A percentile compares a stretch with the other conserved stretches of the same genome.
Conservation (phyloP, 2,329 filamentous ascomycete species). For the Thelonectria blattea region DNA sequence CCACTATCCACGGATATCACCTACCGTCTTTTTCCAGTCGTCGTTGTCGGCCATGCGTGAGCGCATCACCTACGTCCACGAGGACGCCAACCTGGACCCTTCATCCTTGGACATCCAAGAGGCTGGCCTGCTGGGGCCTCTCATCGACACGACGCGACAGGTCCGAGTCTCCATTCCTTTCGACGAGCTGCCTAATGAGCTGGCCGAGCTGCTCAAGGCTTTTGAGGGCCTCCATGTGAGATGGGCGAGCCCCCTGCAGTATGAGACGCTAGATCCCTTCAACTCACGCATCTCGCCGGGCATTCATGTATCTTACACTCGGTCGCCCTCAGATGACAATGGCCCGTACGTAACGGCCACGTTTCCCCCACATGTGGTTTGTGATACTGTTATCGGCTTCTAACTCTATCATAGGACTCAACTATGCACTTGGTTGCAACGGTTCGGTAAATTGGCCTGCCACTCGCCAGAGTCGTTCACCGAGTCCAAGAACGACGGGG, state of each 20-base stretch:
- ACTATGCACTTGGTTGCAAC: constrained; percentile 64
- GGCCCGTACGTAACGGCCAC: constrained; percentile 32
- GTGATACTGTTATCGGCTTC: not conserved
- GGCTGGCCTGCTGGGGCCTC: constrained; percentile 60
- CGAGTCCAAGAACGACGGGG: constrained; percentile 49
- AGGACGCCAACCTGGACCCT: constrained; percentile 69
- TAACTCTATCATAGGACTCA: constrained; percentile 45
- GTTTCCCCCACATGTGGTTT: not conserved
- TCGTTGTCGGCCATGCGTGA: constrained; percentile 65
- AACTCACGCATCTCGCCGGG: constrained; percentile 78
- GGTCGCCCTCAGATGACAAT: constrained; percentile 38
- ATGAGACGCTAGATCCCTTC: constrained; percentile 71
- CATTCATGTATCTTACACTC: constrained; percentile 80
- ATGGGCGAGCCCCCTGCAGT: constrained; percentile 70
- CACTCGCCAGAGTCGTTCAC: constrained; percentile 61
- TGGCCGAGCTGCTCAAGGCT: constrained; percentile 66
- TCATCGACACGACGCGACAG: constrained; percentile 73
- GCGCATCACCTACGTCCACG: constrained; percentile 79
- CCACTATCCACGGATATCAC: constrained; percentile 6
- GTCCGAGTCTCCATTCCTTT: constrained; percentile 77
- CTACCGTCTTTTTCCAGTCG: constrained; percentile 4
- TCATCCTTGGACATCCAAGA: constrained; percentile 64
- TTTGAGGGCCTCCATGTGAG: constrained; percentile 78
- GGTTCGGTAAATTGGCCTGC: constrained; percentile 67
- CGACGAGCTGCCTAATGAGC: constrained; percentile 73